Evolutionary conservation across 2,329 filamentous ascomycete genomes (phyloP), one percentile per base, ranked within the genome.

Genomic region (Stromatinia cepivora): DNA sequence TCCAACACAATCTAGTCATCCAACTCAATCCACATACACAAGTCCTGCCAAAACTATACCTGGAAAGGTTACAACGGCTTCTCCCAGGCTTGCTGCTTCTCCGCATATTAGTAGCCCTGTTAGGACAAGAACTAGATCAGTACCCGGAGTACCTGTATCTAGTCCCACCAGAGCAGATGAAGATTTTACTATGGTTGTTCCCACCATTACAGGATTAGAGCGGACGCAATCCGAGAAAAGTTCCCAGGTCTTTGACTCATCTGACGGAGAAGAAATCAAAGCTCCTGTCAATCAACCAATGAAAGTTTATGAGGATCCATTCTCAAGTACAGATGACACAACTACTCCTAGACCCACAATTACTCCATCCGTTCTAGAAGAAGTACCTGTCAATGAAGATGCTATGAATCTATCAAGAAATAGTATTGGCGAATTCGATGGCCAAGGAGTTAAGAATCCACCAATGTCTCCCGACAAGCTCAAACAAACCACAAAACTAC

Each of bases 221-320:
- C 77, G 75, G 64, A 46, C 74, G 20, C 72, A 72, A 42, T 65
- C 72, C 31, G 68, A 75, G 50, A 72, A 81, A 70, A 69, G 73
- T 54, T 70, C 77, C 76, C 66, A 81, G 76, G 75, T 79, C 77
- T 73, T 81, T 77, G 76, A 81, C 78, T 52, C 77, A 79, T 69
- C 82, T 80, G 72, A 83, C 79, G 72, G 80, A 78, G 73, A 76
- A 48, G 72, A 74, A 9, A 67, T 73, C 36, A 67, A 71, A 22
- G 78, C 75, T 10, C 76, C 77, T 20, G 20, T 70, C 52, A 76
- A 54, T 48, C 48, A 77, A 56, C 56, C 76, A n/a, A 67, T 78
- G 68, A 76, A 87, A 73, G 87, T 90, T 0, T 90, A 88, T 71
- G 88, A 90, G 74, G 87, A 90, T 72, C 87, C 87, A 1, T 85